Evolutionary conservation across 2,329 filamentous ascomycete genomes (phyloP).

Genomic region (Fusarium sp.): DNA sequence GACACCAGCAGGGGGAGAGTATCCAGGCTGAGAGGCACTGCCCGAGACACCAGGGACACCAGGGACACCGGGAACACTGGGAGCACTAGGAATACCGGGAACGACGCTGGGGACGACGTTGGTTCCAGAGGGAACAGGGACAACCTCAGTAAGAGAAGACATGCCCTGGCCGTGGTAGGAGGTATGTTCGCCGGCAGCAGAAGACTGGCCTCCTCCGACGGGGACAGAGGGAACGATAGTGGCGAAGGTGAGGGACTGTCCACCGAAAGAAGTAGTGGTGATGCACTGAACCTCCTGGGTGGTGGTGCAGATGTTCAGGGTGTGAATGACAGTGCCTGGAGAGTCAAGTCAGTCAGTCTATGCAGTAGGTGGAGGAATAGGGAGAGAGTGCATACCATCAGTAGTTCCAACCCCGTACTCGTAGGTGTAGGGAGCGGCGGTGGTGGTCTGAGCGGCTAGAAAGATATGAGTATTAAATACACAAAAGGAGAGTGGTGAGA

Average conservation of each 20-base stretch:
- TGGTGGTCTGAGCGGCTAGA: slow-evolving; percentile 48
- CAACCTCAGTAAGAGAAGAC: slow-evolving; percentile 14
- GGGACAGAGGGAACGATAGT: slow-evolving; percentile 19
- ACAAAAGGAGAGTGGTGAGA: background rate
- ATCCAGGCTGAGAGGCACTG: background rate
- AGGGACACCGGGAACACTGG: slow-evolving; percentile 12
- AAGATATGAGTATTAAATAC: slow-evolving; percentile 7
- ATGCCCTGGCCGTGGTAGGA: slow-evolving; percentile 33
- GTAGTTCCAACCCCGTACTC: slow-evolving; percentile 51
- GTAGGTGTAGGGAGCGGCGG: slow-evolving; percentile 49
- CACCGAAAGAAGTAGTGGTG: slow-evolving; percentile 48
- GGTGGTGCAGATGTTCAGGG: slow-evolving; percentile 55
- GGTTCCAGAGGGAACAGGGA: slow-evolving; percentile 25
- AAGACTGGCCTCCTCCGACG: slow-evolving; percentile 25
- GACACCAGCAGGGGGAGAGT: background rate
- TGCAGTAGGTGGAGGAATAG: background rate
- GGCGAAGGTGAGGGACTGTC: slow-evolving; percentile 18
- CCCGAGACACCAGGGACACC: background rate
- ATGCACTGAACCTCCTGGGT: slow-evolving; percentile 53
- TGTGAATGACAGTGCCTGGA: slow-evolving; percentile 51
- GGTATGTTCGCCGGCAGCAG: slow-evolving; percentile 33
- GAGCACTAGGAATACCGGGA: background rate
- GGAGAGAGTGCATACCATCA: slow-evolving; percentile 47
- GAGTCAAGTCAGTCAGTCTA: background rate
- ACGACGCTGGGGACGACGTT: slow-evolving; percentile 13